Base-by-base conservation (phyloP, 2,329 filamentous ascomycete species). In the Fusarium redolens region DNA sequence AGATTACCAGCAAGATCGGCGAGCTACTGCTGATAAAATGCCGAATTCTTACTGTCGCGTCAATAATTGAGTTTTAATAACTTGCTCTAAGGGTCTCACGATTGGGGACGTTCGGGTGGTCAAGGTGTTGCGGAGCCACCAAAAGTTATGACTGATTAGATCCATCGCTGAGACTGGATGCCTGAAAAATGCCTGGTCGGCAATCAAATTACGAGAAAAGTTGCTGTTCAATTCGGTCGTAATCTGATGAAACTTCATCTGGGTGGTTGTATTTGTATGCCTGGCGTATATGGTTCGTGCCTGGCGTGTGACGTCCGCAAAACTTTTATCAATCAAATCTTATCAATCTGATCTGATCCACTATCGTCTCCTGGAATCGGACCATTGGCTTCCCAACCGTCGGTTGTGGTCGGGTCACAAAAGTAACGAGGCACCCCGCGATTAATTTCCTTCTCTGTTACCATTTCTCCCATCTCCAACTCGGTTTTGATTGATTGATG, bases 301-400 rank as follows among this genome's bases (percentile, higher is more conserved):
- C 75, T 77, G 71, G 75, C 73, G 69, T 61, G 67, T 51, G 58
- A 50, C 52, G 48, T 55, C 66, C 57, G 70, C 72, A 67, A 75
- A 75, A 73, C 70, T 81, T 81, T 83, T 83, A 83, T 83, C 82
- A 83, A 83, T 83, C 82, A 79, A 81, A 85, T 85, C 84, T 85
- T 84, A 85, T 85, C 83, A 85, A 85, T 85, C 83, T 77, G 79
- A 84, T 83, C 80, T 79, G 75, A 70, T 75, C 79, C 80, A 80
- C 77, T 72, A 62, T 74, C 61, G 64, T 77, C 78, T 81, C 79
- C 78, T 80, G 73, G 74, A 75, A 80, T 81, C 79, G 78, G 79
- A 80, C 79, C 77, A 80, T 79, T 73, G 69, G 72, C 63, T 70
- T 75, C 71, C 58, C 54, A 71, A 62, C 68, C 51, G 61, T 73